Evolutionary conservation across 805 yeast species (phyloP), one percentile per base, ranked within the genome.

Genomic region (Naumovozyma dairenensis): DNA sequence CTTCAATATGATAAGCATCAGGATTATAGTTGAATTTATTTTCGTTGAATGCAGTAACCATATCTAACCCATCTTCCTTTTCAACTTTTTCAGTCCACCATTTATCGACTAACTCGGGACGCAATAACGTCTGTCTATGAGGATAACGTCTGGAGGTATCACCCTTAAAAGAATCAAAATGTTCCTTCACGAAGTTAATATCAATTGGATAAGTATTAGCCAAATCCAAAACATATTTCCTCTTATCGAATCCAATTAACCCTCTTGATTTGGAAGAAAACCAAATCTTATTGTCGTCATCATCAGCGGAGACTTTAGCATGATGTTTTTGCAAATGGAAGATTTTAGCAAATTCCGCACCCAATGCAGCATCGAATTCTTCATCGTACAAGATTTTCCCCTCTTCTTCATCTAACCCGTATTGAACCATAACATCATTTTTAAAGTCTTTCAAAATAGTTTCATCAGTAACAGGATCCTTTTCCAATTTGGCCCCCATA

Each of bases 101-200:
- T 47, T 77, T 83, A 45, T 78, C 89, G 31, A 89, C 74, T 13
- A 95, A 92, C 61, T 89, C 97, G 43, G 76, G 77, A 62, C 97
- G 77, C 29, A 89, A 51, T 17, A 81, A 71, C 10, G 81, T 67
- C 59, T 85, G 83, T 43, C 74, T 72, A 53, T 85, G 96, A 13
- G 96, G 95, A 53, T 86, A 87, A 8, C 74, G 66, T n/a, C 57
- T 55, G 4, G 63, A 58, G 24, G 51, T 49, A n/a, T 57, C 67
- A 5, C 55, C 41, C 2, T 56, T 61, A n/a, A n/a, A n/a, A 13
- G 37, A 43, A 41, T 66, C 69, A 44, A 44, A 72, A 52, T 76
- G 49, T n/a, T 63, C 58, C 37, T 80, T 87, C 35, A 74, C 69
- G 51, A 87, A 87, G 38, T 69, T 73, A 37, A 86, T 67, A 60